A percentile compares a stretch with the other conserved stretches of the same genome.
phyloP scores from a whole-genome alignment of 2,329 filamentous ascomycete species.

The Alternaria tenuissima region DNA sequence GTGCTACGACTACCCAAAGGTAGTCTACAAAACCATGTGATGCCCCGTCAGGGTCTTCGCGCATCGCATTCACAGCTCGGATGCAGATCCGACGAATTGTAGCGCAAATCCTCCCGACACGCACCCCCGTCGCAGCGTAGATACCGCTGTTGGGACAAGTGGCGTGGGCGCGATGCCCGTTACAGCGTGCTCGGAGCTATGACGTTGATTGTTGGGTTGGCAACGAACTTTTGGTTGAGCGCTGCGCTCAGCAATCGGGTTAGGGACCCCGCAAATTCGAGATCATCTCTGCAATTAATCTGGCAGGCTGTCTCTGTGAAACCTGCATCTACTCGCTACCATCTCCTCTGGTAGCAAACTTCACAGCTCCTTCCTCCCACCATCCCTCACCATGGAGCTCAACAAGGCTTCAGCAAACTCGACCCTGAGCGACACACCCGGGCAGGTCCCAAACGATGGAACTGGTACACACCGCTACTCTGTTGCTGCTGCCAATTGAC shows the following conservation, averaged over 20 bases:
- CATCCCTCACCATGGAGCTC: constrained; percentile 46
- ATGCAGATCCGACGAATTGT: constrained; percentile 21
- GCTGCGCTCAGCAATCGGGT: constrained; percentile 37
- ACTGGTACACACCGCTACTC: constrained; percentile 63
- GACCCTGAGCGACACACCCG: constrained; percentile 55
- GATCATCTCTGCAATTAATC: constrained; percentile 19
- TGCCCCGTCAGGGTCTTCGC: neutral
- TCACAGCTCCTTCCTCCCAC: constrained; percentile 16
- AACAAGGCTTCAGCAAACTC: constrained; percentile 58
- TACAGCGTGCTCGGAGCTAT: constrained; percentile 36
- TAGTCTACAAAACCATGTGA: constrained; percentile 2
- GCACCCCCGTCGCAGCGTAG: constrained; percentile 1
- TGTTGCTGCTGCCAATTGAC: constrained; percentile 15
- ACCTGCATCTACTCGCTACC: constrained; percentile 18
- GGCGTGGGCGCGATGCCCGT: constrained; percentile 33
- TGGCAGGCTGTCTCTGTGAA: constrained; percentile 2
- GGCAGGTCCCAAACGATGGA: constrained; percentile 70
- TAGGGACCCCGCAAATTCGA: constrained; percentile 42
- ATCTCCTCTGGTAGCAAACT: constrained; percentile 13
- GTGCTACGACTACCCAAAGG: neutral
- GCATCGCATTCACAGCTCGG: neutral
- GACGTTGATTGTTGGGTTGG: constrained; percentile 39
- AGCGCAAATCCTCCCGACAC: constrained; percentile 30
- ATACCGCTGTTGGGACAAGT: constrained; percentile 32
- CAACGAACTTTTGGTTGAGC: constrained; percentile 45